Conservation (phyloP, 1,284 basidiomycete genomes). For the Cerrena zonata region DNA sequence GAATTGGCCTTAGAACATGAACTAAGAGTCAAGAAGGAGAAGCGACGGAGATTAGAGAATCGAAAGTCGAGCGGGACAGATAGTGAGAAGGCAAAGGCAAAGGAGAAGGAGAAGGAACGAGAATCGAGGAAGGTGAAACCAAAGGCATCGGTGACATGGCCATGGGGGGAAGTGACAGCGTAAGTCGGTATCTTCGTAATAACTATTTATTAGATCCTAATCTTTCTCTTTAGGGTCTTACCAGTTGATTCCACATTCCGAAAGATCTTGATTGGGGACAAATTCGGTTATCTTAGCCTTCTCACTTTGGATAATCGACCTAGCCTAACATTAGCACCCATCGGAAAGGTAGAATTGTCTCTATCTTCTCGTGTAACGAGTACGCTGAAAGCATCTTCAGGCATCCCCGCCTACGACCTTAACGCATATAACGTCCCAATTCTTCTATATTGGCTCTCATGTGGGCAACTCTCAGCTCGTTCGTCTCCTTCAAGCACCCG, state of each 20-base stretch:
- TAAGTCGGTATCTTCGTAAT: constrained; percentile 28
- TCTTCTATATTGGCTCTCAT: constrained; percentile 80
- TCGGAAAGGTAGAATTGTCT: constrained; percentile 62
- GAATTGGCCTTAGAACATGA: constrained; percentile 43
- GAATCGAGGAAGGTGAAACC: constrained; percentile 50
- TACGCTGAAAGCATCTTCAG: constrained; percentile 32
- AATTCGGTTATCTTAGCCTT: constrained; percentile 68
- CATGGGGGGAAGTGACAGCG: constrained; percentile 63
- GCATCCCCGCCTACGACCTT: constrained; percentile 72
- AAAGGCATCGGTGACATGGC: constrained; percentile 57
- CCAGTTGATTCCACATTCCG: constrained; percentile 37
- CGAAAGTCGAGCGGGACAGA: constrained; percentile 41
- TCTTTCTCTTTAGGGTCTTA: constrained; percentile 41
- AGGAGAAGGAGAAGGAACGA: constrained; percentile 50
- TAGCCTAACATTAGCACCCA: constrained; percentile 55
- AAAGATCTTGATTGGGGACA: constrained; percentile 69
- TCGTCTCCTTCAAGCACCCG: constrained; percentile 45
- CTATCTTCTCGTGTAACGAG: not conserved
- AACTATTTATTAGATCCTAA: not conserved
- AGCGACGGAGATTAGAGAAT: constrained; percentile 44
- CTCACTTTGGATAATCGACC: constrained; percentile 50
- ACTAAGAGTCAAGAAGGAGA: constrained; percentile 49
- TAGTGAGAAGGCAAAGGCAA: constrained; percentile 37
- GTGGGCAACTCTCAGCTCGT: constrained; percentile 78
- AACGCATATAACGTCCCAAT: constrained; percentile 69